Evolutionary conservation across 116 monocot species (phyloP).

Genomic region (Posidonia oceanica): DNA sequence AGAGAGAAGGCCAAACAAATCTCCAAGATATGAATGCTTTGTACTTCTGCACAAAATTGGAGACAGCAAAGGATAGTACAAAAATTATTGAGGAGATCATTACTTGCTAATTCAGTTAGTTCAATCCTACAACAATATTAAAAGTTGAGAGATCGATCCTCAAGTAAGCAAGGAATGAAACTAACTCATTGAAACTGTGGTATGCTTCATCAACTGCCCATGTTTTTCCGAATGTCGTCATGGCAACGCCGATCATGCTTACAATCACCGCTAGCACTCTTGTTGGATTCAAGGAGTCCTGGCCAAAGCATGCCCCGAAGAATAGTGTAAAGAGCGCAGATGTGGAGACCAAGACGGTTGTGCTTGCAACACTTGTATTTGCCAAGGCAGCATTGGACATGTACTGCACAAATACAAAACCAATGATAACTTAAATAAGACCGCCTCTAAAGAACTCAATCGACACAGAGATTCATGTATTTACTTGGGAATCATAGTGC

Average conservation of each 20-base stretch:
- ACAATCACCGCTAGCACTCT: slow-evolving; percentile 74
- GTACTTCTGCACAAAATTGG: slow-evolving; percentile 28
- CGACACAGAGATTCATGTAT: no score
- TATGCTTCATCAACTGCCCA: slow-evolving; percentile 78
- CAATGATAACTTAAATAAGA: neutral
- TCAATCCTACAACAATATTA: neutral
- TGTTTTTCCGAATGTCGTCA: slow-evolving; percentile 88
- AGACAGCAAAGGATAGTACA: no score
- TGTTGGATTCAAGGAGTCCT: slow-evolving; percentile 63
- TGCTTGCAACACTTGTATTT: slow-evolving; percentile 91
- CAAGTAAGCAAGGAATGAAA: neutral
- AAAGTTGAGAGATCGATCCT: neutral
- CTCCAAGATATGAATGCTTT: slow-evolving; percentile 60
- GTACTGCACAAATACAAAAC: slow-evolving; percentile 29
- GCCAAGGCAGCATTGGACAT: slow-evolving; percentile 94
- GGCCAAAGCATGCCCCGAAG: slow-evolving; percentile 55
- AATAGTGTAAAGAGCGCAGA: slow-evolving; percentile 88
- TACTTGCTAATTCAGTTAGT: no score
- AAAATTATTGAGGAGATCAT: no score
- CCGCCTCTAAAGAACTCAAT: no score
- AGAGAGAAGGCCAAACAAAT: slow-evolving; percentile 87
- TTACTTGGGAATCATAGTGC: no score
- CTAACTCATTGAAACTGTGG: slow-evolving; percentile 44
- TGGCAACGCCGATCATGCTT: slow-evolving; percentile 80
- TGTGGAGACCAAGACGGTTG: slow-evolving; percentile 79